Evolutionary conservation across 164 flowering plant genomes (phyloP).

Genomic region (Chimonanthus salicifolius): DNA sequence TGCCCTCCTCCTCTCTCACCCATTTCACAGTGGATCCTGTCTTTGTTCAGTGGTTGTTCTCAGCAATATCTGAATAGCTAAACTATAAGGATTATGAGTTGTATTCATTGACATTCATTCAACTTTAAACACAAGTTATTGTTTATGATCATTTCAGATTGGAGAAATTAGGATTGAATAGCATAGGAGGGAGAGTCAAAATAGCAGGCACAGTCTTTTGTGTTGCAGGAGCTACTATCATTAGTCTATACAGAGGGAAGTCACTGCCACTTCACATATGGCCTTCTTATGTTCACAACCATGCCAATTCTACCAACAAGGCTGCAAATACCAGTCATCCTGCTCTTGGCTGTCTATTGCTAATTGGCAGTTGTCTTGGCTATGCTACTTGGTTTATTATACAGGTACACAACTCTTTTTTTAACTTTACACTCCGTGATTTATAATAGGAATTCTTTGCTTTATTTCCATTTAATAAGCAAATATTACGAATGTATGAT

Average conservation of each 20-base stretch:
- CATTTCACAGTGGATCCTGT: too few species aligned
- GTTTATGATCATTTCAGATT: background rate
- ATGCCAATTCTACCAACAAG: background rate
- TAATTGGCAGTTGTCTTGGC: conserved; percentile 3
- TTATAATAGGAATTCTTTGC: background rate
- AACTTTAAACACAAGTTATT: too few species aligned
- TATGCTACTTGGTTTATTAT: conserved; percentile 6
- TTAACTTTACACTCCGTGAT: too few species aligned
- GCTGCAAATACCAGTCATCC: background rate
- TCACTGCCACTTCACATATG: background rate
- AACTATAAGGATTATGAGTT: too few species aligned
- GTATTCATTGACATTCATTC: too few species aligned
- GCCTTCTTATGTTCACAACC: conserved; percentile 2
- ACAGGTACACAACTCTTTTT: conserved; percentile 7
- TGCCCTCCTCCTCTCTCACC: too few species aligned
- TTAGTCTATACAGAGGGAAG: conserved; percentile 3
- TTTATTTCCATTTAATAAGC: background rate
- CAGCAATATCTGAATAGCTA: too few species aligned
- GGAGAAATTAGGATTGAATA: conserved; percentile 7
- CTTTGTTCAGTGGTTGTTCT: too few species aligned
- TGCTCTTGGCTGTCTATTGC: background rate
- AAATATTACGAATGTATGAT: too few species aligned
- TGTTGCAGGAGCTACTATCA: conserved; percentile 1
- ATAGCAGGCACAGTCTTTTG: conserved; percentile 3
- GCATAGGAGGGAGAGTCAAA: conserved; percentile 5